These are phyloP conservation scores for Ceratocystis smalleyi DNA, from an alignment of 2,329 filamentous ascomycete species.

Conservation along the genomic window DNA sequence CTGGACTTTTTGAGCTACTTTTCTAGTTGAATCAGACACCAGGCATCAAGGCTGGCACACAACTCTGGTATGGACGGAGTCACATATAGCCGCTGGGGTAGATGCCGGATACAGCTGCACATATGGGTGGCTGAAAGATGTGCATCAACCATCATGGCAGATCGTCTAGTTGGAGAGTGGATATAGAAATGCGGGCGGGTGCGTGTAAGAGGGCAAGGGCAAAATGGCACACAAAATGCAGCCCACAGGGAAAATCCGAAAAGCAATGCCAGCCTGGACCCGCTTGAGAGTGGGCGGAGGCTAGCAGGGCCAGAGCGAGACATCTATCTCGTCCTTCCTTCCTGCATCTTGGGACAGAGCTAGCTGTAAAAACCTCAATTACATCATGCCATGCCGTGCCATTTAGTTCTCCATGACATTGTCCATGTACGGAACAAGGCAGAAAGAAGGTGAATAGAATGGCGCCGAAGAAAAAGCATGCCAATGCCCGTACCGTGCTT, in stretches of 20 bases:
- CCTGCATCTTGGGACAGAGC: background rate
- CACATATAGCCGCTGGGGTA: too few relatives aligned
- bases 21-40: background rate
- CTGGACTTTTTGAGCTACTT: background rate
- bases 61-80: too few relatives aligned
- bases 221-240: slow-evolving; percentile 6
- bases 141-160: too few relatives aligned
- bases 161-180: background rate
- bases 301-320: too few relatives aligned
- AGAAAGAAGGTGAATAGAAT: too few relatives aligned
- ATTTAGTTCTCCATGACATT: too few relatives aligned
- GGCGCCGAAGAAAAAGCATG: too few relatives aligned
- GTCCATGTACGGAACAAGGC: too few relatives aligned
- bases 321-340: too few relatives aligned
- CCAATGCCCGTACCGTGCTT: too few relatives aligned
- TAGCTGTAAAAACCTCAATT: background rate
- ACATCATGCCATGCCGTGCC: background rate
- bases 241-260: slow-evolving; percentile 5
- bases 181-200: background rate
- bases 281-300: background rate
- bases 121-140: too few relatives aligned
- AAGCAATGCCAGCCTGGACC: background rate
- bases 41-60: background rate
- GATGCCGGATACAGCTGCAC: too few relatives aligned
- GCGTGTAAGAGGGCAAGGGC: slow-evolving; percentile 16